phyloP scores from a whole-genome alignment of 106 monocot species.

The Dendrobium chrysotoxum region DNA sequence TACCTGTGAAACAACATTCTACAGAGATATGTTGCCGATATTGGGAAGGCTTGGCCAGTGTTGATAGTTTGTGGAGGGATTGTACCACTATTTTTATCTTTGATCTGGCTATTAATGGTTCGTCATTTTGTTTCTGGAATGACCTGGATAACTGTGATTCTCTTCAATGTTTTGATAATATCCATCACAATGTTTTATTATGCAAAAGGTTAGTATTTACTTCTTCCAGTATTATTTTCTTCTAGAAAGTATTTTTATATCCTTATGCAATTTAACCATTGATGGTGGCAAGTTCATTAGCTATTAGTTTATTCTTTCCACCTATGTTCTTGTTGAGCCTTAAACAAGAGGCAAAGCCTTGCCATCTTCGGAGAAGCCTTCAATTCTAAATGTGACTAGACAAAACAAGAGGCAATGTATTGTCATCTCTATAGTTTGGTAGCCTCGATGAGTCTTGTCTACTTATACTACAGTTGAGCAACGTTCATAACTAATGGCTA shows the following conservation, averaged over 20 bases:
- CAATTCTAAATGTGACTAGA: background rate
- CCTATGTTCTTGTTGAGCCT: background rate
- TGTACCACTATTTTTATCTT: slow-evolving; percentile 83
- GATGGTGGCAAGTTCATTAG: background rate
- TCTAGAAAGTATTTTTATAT: background rate
- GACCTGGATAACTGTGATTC: slow-evolving; percentile 94
- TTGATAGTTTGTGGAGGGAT: slow-evolving; percentile 95
- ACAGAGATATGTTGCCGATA: slow-evolving; percentile 96
- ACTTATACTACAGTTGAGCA: too few species aligned
- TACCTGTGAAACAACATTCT: slow-evolving; percentile 9
- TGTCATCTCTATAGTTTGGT: too few species aligned
- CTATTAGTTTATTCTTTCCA: background rate
- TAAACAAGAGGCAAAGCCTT: background rate
- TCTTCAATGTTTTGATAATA: slow-evolving; percentile 79
- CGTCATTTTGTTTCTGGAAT: slow-evolving; percentile 90
- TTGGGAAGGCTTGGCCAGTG: slow-evolving; percentile 98
- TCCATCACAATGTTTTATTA: slow-evolving; percentile 94
- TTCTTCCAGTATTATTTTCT: background rate
- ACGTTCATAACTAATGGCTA: background rate
- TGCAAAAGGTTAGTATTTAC: slow-evolving; percentile 59
- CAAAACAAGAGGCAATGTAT: background rate
- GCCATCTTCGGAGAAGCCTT: background rate
- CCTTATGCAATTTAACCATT: background rate
- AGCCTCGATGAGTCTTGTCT: too few species aligned
- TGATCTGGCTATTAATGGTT: slow-evolving; percentile 91